These are phyloP conservation scores for Nitzschia sp. DNA, from an alignment of 108 stramenopile genomes.

Conservation along the genomic window DNA sequence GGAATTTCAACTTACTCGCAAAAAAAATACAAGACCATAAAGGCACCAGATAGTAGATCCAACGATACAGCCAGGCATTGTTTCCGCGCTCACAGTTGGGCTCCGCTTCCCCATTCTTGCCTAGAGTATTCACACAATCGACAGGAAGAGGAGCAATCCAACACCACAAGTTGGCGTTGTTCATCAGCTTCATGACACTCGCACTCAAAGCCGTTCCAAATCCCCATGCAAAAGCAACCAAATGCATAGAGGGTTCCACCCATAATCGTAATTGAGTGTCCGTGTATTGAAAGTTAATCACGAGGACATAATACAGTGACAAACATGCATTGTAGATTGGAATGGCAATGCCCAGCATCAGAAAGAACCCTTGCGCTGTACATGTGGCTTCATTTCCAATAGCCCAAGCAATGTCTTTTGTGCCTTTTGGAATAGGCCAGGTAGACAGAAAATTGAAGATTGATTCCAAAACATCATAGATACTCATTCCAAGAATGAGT, in stretches of 20 bases:
- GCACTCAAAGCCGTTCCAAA: conserved; percentile 17
- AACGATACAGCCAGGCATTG: conserved; percentile 42
- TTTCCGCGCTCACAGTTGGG: conserved; percentile 37
- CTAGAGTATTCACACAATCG: conserved; percentile 20
- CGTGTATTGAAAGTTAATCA: conserved; percentile 38
- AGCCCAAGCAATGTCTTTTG: not conserved
- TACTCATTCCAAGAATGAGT: conserved; percentile 41
- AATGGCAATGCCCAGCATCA: not conserved
- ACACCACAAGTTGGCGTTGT: conserved; percentile 50
- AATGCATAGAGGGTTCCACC: conserved; percentile 42
- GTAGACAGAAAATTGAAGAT: conserved; percentile 37
- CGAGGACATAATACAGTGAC: conserved; percentile 48
- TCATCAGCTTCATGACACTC: conserved; percentile 35
- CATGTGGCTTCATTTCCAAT: conserved; percentile 11
- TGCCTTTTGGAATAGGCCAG: conserved; percentile 36
- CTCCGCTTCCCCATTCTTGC: conserved; percentile 17
- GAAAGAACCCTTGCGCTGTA: not conserved
- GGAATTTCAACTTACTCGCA: conserved; percentile 22
- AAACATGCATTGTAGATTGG: not conserved
- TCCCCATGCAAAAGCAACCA: conserved; percentile 16
- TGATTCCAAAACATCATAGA: conserved; percentile 36
- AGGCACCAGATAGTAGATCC: conserved; percentile 1
- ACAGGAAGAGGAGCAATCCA: conserved; percentile 52
- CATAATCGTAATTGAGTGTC: conserved; percentile 22
- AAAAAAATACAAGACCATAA: conserved; percentile 9